Base-by-base conservation (phyloP, 768 basidiomycete genomes). In the Porphyrellus cyaneotinctus region DNA sequence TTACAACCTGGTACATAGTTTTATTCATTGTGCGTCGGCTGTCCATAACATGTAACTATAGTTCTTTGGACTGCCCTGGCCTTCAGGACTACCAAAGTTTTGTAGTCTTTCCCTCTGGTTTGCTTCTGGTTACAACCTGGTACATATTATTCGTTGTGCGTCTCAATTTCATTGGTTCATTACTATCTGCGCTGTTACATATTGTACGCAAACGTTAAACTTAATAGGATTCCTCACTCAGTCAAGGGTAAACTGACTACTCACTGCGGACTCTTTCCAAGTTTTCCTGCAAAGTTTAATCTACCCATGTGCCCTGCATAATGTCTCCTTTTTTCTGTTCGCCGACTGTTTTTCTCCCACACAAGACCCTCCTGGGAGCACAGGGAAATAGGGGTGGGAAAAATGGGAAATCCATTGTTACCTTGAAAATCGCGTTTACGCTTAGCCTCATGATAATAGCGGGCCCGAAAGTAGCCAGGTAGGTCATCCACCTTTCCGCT, bases 21-120 rank as follows among this genome's bases (percentile, higher is more conserved):
- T 20, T 6, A n/a, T n/a, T n/a, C n/a, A n/a, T n/a, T n/a, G n/a
- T n/a, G n/a, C n/a, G n/a, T n/a, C n/a, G n/a, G n/a, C 18, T 49
- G 32, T 36, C 43, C 38, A 39, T 48, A 42, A 39, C 33, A 50
- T 52, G 46, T 51, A 58, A 51, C 48, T 49, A 7, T 49, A 47
- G 9, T 17, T 36, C 43, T 44, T 30, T 32, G 33, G 18, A 43
- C 22, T 45, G 12, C 18, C 24, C 31, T n/a, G n/a, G n/a, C n/a
- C n/a, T n/a, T n/a, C n/a, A n/a, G n/a, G n/a, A n/a, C n/a, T n/a
- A n/a, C n/a, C n/a, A n/a, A n/a, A n/a, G n/a, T n/a, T n/a, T n/a
- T n/a, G n/a, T n/a, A n/a, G 11, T n/a, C 23, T 30, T n/a, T 32
- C 12, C 24, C 12, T 47, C 14, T 18, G 18, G 7, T 35, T 47